Base-by-base conservation (phyloP, 257 asterid species). In the Penstemon barbatus region DNA sequence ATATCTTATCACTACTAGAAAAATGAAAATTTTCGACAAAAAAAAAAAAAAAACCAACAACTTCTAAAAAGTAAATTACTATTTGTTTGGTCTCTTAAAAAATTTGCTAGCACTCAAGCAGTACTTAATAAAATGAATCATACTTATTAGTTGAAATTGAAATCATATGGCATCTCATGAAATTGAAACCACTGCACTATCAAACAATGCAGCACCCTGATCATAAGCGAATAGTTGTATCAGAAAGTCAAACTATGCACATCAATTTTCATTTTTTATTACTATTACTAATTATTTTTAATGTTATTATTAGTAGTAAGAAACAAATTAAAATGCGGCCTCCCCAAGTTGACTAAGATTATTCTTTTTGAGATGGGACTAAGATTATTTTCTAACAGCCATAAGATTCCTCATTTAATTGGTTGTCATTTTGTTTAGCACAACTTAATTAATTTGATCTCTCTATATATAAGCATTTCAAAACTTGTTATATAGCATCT, bases 371-470 rank as follows among this genome's bases (percentile, higher is more conserved):
- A n/a, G n/a, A n/a, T n/a, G n/a, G n/a, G 68, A 62, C 54, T 44
- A 42, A 5, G 25, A 44, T 53, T 53, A 43, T 7, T 62, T 45
- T 44, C 55, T 8, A 41, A 46, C 53, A 64, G 56, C 58, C 58
- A 33, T 64, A 46, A 57, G 73, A 69, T 69, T 57, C 73, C 73
- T 12, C 46, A 52, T 69, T 59, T 69, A 50, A 37, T 46, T 37
- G 1, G 36, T 57, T 68, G 51, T 57, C 39, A 11, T 11, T 56
- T 60, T 45, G 57, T 37, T 12, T 64, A 58, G 44, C 66, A 45
- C 66, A 57, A 25, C 33, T 46, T 46, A 12, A 19, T 57, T 58
- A 2, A 25, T 25, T 25, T 58, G 66, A 6, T 53, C 44, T 63
- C 75, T 71, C 63, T 63, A 62, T 62, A 25, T 25, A 25, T 25